Evolutionary conservation across 2,329 filamentous ascomycete species (phyloP), one percentile per base, ranked within the genome.

Genomic region (Paraphoma chrysanthemicola): DNA sequence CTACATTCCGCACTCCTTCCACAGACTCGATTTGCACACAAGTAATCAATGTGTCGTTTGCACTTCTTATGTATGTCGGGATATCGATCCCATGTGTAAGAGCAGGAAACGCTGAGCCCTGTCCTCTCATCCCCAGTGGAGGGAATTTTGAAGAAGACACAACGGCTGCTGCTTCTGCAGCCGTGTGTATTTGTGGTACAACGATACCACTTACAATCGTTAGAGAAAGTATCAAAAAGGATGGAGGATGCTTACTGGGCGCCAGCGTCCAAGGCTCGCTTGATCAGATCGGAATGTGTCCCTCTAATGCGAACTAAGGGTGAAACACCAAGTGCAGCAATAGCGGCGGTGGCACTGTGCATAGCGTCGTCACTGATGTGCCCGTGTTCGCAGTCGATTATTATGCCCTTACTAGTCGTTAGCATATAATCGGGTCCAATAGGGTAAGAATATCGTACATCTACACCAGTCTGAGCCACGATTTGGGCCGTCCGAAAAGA

Each of bases 1-100:
- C 86, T 1, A 89, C 76, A 51, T 82, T 81, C 45, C 81, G 82
- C 12, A 90, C 77, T 0, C 87, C 87, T 69, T 88, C 86, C 57
- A 79, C 78, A 0, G 88, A 89, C 76, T 90, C 88, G 50, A 90
- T 89, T 72, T 90, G 88, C 10, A 89, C 85, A 77, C 89, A 87
- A 14, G 85, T 88, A 55, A 90, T 70, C 18, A 90, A 79, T 30
- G 81, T 80, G 8, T 81, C 79, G 66, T 87, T 86, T 45, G 84
- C 84, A 41, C 84, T 80, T 63, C 85, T 80, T 48, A 86, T 79
- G 60, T 87, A 87, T 57, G 85, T 82, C 11, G 82, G 81, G 57
- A 83, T 80, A 10, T 77, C 80, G 9, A 81, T 75, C 14, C 77
- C 77, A 49, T 80, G 79, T 18, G 70, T 76, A 63, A 83, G 81